Evolutionary conservation across 108 stramenopile genomes (phyloP).

Genomic region (Pinguiococcus pyrenoidosus): DNA sequence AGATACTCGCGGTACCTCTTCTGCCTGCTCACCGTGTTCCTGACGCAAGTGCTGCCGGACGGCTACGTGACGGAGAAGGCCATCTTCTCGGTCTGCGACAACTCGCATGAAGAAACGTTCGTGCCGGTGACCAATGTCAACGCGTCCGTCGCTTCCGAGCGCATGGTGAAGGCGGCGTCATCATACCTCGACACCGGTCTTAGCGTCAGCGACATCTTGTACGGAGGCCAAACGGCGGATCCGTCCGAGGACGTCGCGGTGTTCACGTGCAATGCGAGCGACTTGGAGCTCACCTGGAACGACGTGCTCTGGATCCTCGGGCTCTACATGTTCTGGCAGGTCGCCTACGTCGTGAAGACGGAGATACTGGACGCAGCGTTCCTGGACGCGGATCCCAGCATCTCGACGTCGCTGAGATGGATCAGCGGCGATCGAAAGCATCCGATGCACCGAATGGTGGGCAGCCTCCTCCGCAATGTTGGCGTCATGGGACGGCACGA

Average conservation of each 20-base stretch:
- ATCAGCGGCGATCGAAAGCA: slow-evolving; percentile 28
- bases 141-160: too few relatives aligned
- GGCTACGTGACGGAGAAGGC: too few relatives aligned
- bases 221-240: background rate
- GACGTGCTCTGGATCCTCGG: background rate
- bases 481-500: slow-evolving; percentile 22
- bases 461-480: background rate
- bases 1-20: too few relatives aligned
- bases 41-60: too few relatives aligned
- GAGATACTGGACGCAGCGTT: slow-evolving; percentile 40
- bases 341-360: slow-evolving; percentile 52
- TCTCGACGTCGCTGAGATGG: slow-evolving; percentile 39
- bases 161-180: too few relatives aligned
- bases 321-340: slow-evolving; percentile 50
- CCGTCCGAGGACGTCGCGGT: background rate
- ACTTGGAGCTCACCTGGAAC: slow-evolving; percentile 31
- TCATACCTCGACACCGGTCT: too few relatives aligned
- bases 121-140: too few relatives aligned
- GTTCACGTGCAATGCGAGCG: slow-evolving; percentile 10
- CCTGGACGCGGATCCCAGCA: slow-evolving; percentile 19
- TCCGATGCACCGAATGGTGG: slow-evolving; percentile 16
- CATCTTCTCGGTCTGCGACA: too few relatives aligned
- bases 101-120: too few relatives aligned
- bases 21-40: too few relatives aligned
- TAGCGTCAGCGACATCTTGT: too few relatives aligned